Base-by-base conservation (phyloP, 116 monocot genomes). In the Posidonia oceanica region DNA sequence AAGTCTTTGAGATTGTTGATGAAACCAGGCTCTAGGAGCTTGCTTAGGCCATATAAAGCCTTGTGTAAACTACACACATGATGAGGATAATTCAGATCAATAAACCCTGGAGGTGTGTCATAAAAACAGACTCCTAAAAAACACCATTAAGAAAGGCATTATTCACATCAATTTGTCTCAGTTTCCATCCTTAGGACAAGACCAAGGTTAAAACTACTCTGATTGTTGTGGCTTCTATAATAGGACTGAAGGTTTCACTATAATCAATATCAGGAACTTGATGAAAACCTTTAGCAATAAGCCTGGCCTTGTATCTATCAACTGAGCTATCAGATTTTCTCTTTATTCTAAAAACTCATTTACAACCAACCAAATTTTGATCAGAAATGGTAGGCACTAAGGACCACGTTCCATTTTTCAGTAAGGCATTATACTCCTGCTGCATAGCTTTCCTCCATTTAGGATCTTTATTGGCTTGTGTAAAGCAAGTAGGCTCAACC, bases 1-100 rank as follows among this genome's bases (percentile, higher is more conserved):
- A 12, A 53, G 17, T 15, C 13, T 39, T 4, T 17, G 13, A 14
- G 17, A 38, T 17, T 15, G 8, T 22, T 53, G 48, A 14, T 3
- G 11, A 53, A 52, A 68, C 53, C 22, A 68, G 48, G 68, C 40
- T 18, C 59, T 4, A 6, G 61, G 72, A 4, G 61, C 44, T 48
- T 72, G 60, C 42, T 72, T 72, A 7, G 52, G 68, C 69, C 69
- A 55, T 70, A 70, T 6, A 70, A 5, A 18, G 69, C 2, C 3
- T 63, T 53, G 10, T 64, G 7, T 21, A 68, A 29, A 3, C 52
- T 68, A 36, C 18, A 53, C 16, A 36, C 13, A 14, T 52, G 41
- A 10, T 68, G 52, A 51, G 39, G 39, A 2, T 20, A 3, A 12
- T 23, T 18, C 21, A 12, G 7, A 36, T 68, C 22, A 52, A 12